Conservation (phyloP, 257 asterid genomes). For the Nicotiana obtusifolia region DNA sequence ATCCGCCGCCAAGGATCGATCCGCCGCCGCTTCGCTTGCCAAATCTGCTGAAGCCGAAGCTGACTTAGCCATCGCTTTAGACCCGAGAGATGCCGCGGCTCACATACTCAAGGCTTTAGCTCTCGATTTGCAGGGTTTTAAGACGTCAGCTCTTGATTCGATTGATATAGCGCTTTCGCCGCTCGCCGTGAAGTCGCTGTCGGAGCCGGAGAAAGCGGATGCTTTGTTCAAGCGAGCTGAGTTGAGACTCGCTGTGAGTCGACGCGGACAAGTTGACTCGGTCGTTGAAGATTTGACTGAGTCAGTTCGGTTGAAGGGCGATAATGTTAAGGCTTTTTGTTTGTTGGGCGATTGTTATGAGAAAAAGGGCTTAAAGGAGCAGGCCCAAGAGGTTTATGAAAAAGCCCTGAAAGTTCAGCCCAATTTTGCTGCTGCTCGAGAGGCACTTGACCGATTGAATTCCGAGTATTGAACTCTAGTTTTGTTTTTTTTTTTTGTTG, state of each 20-base stretch:
- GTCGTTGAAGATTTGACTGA: constrained; percentile 50
- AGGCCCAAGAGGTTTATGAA: constrained; percentile 44
- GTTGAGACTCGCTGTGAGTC: constrained; percentile 35
- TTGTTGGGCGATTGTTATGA: constrained; percentile 62
- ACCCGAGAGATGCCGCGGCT: constrained; percentile 58
- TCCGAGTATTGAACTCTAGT: constrained; percentile 1
- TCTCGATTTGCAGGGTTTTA: constrained; percentile 57
- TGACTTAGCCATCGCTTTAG: constrained; percentile 48
- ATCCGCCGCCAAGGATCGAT: constrained; percentile 14
- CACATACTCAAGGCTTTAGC: constrained; percentile 66
- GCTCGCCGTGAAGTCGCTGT: constrained; percentile 35
- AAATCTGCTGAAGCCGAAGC: constrained; percentile 48
- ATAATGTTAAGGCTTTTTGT: constrained; percentile 37
- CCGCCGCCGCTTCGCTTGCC: constrained; percentile 26
- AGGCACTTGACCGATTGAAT: constrained; percentile 40
- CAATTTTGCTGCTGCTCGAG: constrained; percentile 23
- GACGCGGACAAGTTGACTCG: constrained; percentile 30
- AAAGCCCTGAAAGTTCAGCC: constrained; percentile 43
- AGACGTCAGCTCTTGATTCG: constrained; percentile 56
- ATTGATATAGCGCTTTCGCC: constrained; percentile 65
- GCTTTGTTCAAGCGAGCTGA: constrained; percentile 66
- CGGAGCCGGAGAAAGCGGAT: constrained; percentile 49
- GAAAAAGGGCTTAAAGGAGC: constrained; percentile 44
- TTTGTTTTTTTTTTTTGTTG: too few species aligned
- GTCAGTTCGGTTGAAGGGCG: constrained; percentile 41